A percentile compares a stretch with the other conserved stretches of the same genome.
These are phyloP conservation scores for Vitis riparia DNA, from an alignment of 164 flowering plant species.

Conservation along the genomic window DNA sequence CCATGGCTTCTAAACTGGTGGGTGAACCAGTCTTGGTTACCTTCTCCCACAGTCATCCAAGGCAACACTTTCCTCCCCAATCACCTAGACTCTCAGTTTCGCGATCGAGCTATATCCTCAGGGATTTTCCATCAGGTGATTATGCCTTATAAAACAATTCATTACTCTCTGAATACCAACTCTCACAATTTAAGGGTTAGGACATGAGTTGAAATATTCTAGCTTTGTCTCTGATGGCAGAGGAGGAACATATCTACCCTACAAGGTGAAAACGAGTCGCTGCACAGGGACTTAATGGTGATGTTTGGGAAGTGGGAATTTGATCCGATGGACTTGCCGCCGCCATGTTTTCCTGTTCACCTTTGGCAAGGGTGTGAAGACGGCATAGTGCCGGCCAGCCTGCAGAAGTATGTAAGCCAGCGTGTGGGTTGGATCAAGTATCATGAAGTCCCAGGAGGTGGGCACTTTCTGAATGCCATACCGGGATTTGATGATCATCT, in stretches of 20 bases:
- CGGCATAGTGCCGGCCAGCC: conserved; percentile 4
- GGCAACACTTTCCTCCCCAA: conserved; percentile 1
- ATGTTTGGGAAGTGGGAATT: conserved; percentile 16
- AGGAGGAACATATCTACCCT: not conserved
- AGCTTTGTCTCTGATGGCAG: not conserved
- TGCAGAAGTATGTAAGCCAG: conserved; percentile 4
- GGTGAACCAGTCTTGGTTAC: too few relatives aligned
- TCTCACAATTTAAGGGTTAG: too few relatives aligned
- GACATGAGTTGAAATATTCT: not conserved
- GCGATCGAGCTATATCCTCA: too few relatives aligned
- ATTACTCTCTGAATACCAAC: not conserved
- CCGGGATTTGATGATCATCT: too few relatives aligned
- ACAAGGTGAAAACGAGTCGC: conserved; percentile 13
- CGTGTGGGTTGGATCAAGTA: conserved; percentile 14
- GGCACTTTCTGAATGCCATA: conserved; percentile 1
- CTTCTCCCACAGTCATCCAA: too few relatives aligned
- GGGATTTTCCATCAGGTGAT: not conserved
- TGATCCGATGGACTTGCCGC: conserved; percentile 9
- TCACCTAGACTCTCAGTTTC: too few relatives aligned
- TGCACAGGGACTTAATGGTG: conserved; percentile 11
- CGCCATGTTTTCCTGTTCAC: conserved; percentile 5
- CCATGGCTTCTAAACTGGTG: too few relatives aligned
- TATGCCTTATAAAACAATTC: not conserved
- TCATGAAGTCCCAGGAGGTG: conserved; percentile 9
- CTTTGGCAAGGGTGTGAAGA: conserved; percentile 19